phyloP scores from a whole-genome alignment of 768 basidiomycete genomes.

The Boletus subparvulus region DNA sequence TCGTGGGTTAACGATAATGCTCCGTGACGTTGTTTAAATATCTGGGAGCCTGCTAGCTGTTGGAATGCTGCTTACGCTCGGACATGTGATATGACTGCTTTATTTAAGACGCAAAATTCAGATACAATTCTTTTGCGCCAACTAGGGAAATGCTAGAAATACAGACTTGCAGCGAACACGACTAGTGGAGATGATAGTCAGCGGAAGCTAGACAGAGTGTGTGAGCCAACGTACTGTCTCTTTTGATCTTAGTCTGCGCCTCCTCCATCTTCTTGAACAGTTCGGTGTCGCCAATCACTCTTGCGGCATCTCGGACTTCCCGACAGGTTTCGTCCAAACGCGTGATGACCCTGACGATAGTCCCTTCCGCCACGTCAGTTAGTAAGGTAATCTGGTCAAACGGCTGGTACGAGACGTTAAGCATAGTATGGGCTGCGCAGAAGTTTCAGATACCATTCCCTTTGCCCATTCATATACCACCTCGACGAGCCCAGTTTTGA shows the following conservation, averaged over 20 bases:
- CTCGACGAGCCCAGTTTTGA: slow-evolving; percentile 91
- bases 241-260: slow-evolving; percentile 87
- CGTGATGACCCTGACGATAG: slow-evolving; percentile 94
- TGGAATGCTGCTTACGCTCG: slow-evolving; percentile 22
- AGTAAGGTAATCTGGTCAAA: slow-evolving; percentile 91
- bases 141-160: slow-evolving; percentile 52
- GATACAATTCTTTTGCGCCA: neutral
- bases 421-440: neutral
- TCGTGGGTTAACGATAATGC: neutral
- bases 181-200: slow-evolving; percentile 42
- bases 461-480: slow-evolving; percentile 99
- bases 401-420: slow-evolving; percentile 45
- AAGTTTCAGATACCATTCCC: slow-evolving; percentile 76
- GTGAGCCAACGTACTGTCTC: slow-evolving; percentile 75
- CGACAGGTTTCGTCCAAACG: slow-evolving; percentile 95
- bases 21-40: slow-evolving; percentile 16
- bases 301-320: slow-evolving; percentile 94
- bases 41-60: neutral
- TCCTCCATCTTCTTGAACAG: slow-evolving; percentile 99
- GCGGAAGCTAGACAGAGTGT: neutral
- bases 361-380: slow-evolving; percentile 95
- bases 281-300: slow-evolving; percentile 94
- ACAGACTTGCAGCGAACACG: slow-evolving; percentile 85
- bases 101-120: neutral
- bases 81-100: slow-evolving; percentile 10